A percentile compares a stretch with the other conserved stretches of the same genome.
Evolutionary conservation across 805 yeast species (phyloP).

Genomic region (Wickerhamiella nectarea): DNA sequence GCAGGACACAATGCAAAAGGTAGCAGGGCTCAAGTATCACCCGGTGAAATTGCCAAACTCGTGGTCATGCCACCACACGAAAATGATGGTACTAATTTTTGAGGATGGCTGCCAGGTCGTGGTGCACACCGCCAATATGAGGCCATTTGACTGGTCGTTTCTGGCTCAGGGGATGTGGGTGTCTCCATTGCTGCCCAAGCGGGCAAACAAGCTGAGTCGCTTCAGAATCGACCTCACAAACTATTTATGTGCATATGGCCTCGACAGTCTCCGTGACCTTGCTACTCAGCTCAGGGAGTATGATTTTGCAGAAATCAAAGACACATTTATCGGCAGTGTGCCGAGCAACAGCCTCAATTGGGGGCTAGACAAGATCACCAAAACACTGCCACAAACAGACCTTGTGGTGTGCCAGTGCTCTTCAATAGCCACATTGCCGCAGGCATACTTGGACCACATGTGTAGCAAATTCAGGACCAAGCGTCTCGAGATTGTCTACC

Average conservation of each 20-base stretch:
- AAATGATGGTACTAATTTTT: constrained; percentile 23
- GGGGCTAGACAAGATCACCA: constrained; percentile 17
- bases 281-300: constrained; percentile 13
- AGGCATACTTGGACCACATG: constrained; percentile 9
- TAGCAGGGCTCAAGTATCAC: background rate
- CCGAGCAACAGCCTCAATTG: constrained; percentile 21
- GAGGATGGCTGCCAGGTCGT: constrained; percentile 18
- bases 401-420: constrained; percentile 18
- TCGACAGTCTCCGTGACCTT: constrained; percentile 11
- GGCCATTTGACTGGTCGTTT: constrained; percentile 23
- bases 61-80: constrained; percentile 21
- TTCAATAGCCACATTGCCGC: constrained; percentile 21
- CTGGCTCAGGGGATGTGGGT: constrained; percentile 26
- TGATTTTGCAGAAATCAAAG: constrained; percentile 19
- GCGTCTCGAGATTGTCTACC: constrained; percentile 32
- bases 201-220: constrained; percentile 14
- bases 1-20: background rate
- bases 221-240: constrained; percentile 16
- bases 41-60: constrained; percentile 16
- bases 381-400: constrained; percentile 10
- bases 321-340: constrained; percentile 21
- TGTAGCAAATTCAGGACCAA: constrained; percentile 20
- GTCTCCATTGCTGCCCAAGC: constrained; percentile 17
- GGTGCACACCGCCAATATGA: constrained; percentile 25
- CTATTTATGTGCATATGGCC: constrained; percentile 20